Evolutionary conservation across 108 stramenopile species (phyloP), one percentile per base, ranked within the genome.

Genomic region (Conticribra weissflogii): DNA sequence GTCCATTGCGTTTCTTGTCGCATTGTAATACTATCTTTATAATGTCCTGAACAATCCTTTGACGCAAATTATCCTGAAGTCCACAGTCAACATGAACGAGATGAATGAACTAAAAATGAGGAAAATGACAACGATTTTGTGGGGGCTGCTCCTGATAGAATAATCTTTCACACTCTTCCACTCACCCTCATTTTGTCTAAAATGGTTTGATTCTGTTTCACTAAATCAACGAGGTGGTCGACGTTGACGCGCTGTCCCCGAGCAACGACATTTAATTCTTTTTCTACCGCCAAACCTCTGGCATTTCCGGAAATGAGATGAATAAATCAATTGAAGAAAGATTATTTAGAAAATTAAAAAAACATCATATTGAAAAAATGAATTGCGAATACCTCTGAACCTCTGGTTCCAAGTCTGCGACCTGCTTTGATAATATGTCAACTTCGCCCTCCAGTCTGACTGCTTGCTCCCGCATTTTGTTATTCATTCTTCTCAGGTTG

Each of bases 171-270:
- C 2, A 27, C 8, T 18, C 7, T n/a, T 36, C 21, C 30, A n/a
- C n/a, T 30, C 17, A 59, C 66, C 41, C 41, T 59, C 74, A 75
- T 75, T 66, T 49, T 47, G 52, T 48, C 33, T 17, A 75, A 48
- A 25, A 75, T 60, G 27, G 36, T 45, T 60, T 61, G 47, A 44
- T 75, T 75, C n/a, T 75, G 65, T 9, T 67, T 66, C 46, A 75
- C 74, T 33, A 75, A 23, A 53, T 53, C 52, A 52, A 75, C 59
- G 23, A 75, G 17, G 33, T 54, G 25, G 28, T 75, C 65, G 21
- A 75, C 74, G 55, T 75, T 75, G 29, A 0, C 19, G n/a, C 57
- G 34, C 16, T 68, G 66, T n/a, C 48, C 12, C 56, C 46, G 52
- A 24, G 54, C 66, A 57, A 56, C 54, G 8, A 18, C 29, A 19